Evolutionary conservation across 768 basidiomycete species (phyloP), one percentile per base, ranked within the genome.

Genomic region (Phanerodontia chrysosporium): DNA sequence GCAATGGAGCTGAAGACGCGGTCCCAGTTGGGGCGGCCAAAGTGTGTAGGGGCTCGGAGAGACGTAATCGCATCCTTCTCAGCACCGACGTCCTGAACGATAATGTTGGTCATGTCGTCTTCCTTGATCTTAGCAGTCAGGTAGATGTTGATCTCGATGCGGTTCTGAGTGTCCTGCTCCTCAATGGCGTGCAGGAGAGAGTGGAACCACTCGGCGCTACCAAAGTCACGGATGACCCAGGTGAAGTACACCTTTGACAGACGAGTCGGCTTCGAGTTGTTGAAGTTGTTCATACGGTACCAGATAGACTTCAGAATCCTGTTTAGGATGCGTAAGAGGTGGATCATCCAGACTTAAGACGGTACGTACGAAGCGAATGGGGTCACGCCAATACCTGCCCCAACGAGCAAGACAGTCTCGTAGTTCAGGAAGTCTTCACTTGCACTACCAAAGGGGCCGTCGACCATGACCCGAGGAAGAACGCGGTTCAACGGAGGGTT

Each of bases 331-430:
- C n/a, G n/a, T n/a, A n/a, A n/a, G n/a, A n/a, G n/a, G n/a, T n/a
- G n/a, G n/a, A n/a, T n/a, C n/a, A n/a, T n/a, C n/a, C n/a, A n/a
- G n/a, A n/a, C n/a, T n/a, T n/a, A n/a, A n/a, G n/a, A n/a, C n/a
- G 39, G 58, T 53, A 70, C 92, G 79, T 69, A 95, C 87, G 90
- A 92, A 55, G 95, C 94, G 66, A 98, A 97, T 2, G 95, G 95
- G 0, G 95, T 97, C 35, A 97, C 94, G 65, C 95, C 95, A 61
- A 98, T 98, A 73, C 95, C 96, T 57, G 90, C 94, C 64, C 93
- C 95, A 49, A 95, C 91, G 39, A 97, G 83, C 30, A 96, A 74
- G 35, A 95, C 81, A 1, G 92, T 90, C 75, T 97, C 94, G 64
- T 84, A 95, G 56, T 92, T 93, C 69, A 91, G 77, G 69, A 90